Conservation (phyloP, 768 basidiomycete species). For the Termitomyces sp. region DNA sequence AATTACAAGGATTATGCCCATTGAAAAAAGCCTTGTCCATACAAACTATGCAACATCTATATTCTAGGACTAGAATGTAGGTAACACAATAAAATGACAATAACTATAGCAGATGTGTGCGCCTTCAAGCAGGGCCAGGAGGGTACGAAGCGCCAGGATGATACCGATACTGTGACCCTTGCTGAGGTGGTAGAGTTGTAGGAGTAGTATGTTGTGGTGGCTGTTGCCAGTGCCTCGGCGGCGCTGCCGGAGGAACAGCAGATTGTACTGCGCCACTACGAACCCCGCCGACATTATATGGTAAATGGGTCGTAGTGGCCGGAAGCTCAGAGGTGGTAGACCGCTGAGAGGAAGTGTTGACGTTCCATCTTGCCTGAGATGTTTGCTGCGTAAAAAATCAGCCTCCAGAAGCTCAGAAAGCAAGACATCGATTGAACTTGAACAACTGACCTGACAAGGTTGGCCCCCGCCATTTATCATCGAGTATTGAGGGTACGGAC, state of each 20-base stretch:
- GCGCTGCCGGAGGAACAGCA: not conserved
- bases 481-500: constrained; percentile 15
- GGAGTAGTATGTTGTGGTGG: constrained; percentile 22
- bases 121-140: constrained; percentile 20
- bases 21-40: not conserved
- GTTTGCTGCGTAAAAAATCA: constrained; percentile 11
- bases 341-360: constrained; percentile 20
- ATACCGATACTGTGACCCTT: constrained; percentile 28
- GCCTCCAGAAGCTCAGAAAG: not conserved
- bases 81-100: constrained; percentile 15
- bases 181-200: constrained; percentile 11
- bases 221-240: constrained; percentile 12
- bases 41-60: constrained; percentile 10
- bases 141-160: constrained; percentile 30
- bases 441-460: constrained; percentile 17
- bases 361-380: constrained; percentile 20
- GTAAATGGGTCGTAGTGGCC: not conserved
- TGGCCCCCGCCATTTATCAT: constrained; percentile 15
- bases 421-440: not conserved
- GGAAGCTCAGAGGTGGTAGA: constrained; percentile 11
- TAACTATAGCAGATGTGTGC: constrained; percentile 13
- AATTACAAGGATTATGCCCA: not conserved
- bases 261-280: not conserved
- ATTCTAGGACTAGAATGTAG: constrained; percentile 11
- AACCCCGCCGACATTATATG: constrained; percentile 20